Evolutionary conservation across 345 rosid species (phyloP), one percentile per base, ranked within the genome.

Genomic region (Acer negundo): DNA sequence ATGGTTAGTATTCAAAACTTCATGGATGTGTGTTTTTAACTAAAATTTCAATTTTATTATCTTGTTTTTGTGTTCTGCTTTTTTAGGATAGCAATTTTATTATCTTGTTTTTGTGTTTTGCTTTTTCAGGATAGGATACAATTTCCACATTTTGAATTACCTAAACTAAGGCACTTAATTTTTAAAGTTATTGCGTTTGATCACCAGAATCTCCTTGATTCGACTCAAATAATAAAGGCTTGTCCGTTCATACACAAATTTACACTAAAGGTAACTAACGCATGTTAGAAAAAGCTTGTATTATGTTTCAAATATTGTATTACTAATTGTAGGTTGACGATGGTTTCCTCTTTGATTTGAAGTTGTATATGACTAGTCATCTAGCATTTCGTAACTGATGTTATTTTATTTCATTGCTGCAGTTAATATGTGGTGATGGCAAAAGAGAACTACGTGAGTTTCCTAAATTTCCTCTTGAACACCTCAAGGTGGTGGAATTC

Each of bases 401-500:
- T 40, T 28, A 28, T 28, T 40, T 7, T 40, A 4, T 58, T 5
- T 28, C 23, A 58, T 22, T 62, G 23, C 19, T 22, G 56, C 40
- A 44, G 42, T 62, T 42, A 16, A 3, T 7, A 0, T 5, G 17
- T 3, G 13, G 1, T 10, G 26, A 10, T 20, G 1, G 5, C 10
- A 24, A 38, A 28, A 58, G 59, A 12, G 1, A 12, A 62, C 26
- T 17, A 12, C 8, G 17, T 4, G 2, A 26, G 13, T 24, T 24
- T 26, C 51, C 10, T 10, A 63, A 47, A 6, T 19, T 16, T 28
- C 0, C 10, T 17, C 44, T 58, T 59, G 23, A n/a, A n/a, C 64
- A 59, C 19, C 76, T 73, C 53, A 72, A 72, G 53, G 31, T 47
- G 31, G 77, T 74, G 61, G 66, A 72, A 23, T 58, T 72, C 7